These are phyloP conservation scores for Henningerozyma blattae DNA, from an alignment of 805 yeast species.

Conservation along the genomic window DNA sequence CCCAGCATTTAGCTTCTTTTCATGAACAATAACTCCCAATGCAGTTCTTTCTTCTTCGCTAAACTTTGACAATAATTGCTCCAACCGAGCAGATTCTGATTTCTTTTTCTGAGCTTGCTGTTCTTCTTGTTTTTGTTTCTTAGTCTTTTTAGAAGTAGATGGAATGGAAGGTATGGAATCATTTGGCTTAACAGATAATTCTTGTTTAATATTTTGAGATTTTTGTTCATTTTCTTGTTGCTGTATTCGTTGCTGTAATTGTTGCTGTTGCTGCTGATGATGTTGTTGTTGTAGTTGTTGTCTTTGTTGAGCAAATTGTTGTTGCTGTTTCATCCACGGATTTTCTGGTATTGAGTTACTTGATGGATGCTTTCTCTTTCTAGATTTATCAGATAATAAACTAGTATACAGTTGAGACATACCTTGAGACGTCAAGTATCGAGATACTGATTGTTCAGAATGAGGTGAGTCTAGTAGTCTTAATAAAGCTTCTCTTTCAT, in stretches of 20 bases:
- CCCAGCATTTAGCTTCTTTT: conserved; percentile 62
- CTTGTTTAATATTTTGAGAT: conserved; percentile 2
- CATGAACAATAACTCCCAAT: conserved; percentile 72
- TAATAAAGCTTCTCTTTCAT: conserved; percentile 69
- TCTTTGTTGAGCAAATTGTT: conserved; percentile 28
- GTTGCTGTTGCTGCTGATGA: conserved; percentile 5
- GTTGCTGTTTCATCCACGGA: conserved; percentile 33
- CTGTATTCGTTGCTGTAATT: conserved; percentile 5
- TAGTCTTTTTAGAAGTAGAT: conserved; percentile 19
- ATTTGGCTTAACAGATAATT: conserved; percentile 1
- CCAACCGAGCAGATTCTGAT: conserved; percentile 25
- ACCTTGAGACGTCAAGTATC: conserved; percentile 77
- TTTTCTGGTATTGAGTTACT: conserved; percentile 30
- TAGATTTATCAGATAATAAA: conserved; percentile 55
- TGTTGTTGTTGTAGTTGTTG: conserved; percentile 23
- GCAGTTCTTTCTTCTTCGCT: conserved; percentile 72
- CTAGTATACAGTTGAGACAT: conserved; percentile 75
- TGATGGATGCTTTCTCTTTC: conserved; percentile 38
- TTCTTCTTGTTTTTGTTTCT: conserved; percentile 21
- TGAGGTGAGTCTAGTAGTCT: conserved; percentile 82
- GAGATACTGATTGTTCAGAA: conserved; percentile 59
- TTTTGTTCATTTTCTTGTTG: conserved; percentile 3
- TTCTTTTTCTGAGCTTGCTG: conserved; percentile 21
- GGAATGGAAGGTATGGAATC: too few relatives aligned
- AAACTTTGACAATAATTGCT: conserved; percentile 29